phyloP scores from a whole-genome alignment of 1,284 basidiomycete species.

The Amylostereum areolatum region DNA sequence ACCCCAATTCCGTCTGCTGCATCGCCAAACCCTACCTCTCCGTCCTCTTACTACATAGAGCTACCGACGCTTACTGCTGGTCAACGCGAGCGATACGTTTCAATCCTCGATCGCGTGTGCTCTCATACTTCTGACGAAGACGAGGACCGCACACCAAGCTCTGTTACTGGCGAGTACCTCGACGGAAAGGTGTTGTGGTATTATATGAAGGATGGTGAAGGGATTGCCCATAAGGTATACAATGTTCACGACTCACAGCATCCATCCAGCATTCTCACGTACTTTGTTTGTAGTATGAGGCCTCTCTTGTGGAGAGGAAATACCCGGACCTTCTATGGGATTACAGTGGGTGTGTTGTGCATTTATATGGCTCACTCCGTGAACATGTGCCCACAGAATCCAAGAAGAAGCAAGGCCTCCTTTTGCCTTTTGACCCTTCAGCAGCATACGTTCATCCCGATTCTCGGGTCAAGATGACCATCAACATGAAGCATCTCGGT shows the following conservation, averaged over 20 bases:
- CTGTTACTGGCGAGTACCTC: slow-evolving; percentile 50
- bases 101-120: too few relatives aligned
- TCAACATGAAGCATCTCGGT: slow-evolving; percentile 16
- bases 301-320: slow-evolving; percentile 10
- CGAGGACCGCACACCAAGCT: slow-evolving; percentile 5
- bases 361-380: neutral
- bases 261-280: slow-evolving; percentile 9
- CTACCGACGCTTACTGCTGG: too few relatives aligned
- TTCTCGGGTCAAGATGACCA: slow-evolving; percentile 40
- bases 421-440: slow-evolving; percentile 56
- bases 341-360: slow-evolving; percentile 33
- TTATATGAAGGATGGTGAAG: slow-evolving; percentile 51
- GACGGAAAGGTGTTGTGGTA: slow-evolving; percentile 40
- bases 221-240: slow-evolving; percentile 55
- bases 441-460: slow-evolving; percentile 52
- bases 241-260: slow-evolving; percentile 2
- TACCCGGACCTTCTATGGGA: slow-evolving; percentile 39
- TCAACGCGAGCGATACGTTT: too few relatives aligned
- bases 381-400: slow-evolving; percentile 8
- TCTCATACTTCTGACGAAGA: slow-evolving; percentile 6
- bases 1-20: too few relatives aligned
- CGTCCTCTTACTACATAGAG: too few relatives aligned
- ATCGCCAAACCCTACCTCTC: too few relatives aligned
- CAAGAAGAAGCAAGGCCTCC: slow-evolving; percentile 32
- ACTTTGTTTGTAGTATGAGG: slow-evolving; percentile 16